Evolutionary conservation across 495 filamentous ascomycete genomes (phyloP), one percentile per base, ranked within the genome.

Genomic region (Aspergillus wentii): DNA sequence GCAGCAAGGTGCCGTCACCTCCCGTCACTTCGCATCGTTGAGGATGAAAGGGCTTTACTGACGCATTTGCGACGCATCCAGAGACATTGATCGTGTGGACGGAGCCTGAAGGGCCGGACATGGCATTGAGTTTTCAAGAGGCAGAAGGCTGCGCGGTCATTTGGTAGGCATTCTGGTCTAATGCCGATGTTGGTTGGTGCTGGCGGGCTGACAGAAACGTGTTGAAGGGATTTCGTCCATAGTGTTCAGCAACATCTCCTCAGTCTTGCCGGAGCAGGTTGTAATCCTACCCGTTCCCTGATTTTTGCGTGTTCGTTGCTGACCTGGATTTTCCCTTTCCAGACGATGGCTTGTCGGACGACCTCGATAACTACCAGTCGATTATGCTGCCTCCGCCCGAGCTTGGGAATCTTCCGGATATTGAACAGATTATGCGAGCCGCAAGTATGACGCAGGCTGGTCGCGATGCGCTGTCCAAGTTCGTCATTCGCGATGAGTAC

Each of bases 1-100:
- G 64, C 92, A 98, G 56, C 92, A 97, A 83, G 89, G 89, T 91
- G 72, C 52, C 43, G 41, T 44, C 54, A 27, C 43, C 32, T 20
- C 17, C 40, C 38, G 13, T 30, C 23, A 18, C 8, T 30, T 36
- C 33, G 30, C 45, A 30, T 34, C 42, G 46, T 39, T 41, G 31
- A 25, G 32, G 17, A 30, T 15, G 27, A 17, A 21, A 36, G 21
- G 16, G 27, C 30, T 22, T 26, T 38, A 44, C 57, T 65, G 38
- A 64, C 39, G 26, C 14, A 30, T 33, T 37, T 48, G 43, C 49
- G 35, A 47, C 40, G 43, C 50, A 21, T 51, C 34, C 61, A 89
- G 92, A 97, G 61, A 98, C 92, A 11, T 77, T 98, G 30, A 98
- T 98, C 31, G 89, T 98, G 30, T 98, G 92, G 92, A 96, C 92